A percentile compares a stretch with the other conserved stretches of the same genome.
phyloP scores from a whole-genome alignment of 305 asterid genomes.

The Solanum hybrid region DNA sequence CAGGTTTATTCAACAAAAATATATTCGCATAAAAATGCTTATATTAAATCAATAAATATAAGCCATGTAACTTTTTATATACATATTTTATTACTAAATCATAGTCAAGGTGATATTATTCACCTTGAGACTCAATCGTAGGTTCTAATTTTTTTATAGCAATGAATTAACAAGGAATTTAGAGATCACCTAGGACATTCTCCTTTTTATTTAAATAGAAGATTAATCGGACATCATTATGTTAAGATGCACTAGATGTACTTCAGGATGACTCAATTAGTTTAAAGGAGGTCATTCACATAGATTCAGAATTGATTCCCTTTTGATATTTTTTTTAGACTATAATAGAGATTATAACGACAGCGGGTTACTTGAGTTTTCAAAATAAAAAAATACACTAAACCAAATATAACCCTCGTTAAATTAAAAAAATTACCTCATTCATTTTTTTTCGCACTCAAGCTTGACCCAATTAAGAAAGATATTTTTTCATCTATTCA shows the following conservation, averaged over 20 bases:
- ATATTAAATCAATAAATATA: not conserved
- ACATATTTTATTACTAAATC: not conserved
- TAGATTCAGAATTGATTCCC: not conserved
- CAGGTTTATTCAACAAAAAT: not conserved
- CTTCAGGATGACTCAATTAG: not conserved
- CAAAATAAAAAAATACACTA: too few relatives aligned
- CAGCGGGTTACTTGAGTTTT: too few relatives aligned
- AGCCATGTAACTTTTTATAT: not conserved
- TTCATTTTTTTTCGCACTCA: too few relatives aligned
- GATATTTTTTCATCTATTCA: not conserved
- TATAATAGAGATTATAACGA: not conserved
- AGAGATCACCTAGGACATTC: not conserved
- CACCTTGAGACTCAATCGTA: not conserved
- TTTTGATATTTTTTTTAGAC: too few relatives aligned
- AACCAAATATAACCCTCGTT: too few relatives aligned
- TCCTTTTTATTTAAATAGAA: not conserved
- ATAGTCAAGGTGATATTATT: not conserved
- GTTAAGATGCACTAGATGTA: not conserved
- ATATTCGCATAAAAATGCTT: not conserved
- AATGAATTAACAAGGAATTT: not conserved
- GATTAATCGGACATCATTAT: not conserved
- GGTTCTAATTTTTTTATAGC: not conserved
- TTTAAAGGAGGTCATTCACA: not conserved
- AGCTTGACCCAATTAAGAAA: not conserved
- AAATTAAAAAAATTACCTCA: too few relatives aligned